Evolutionary conservation across 2,329 filamentous ascomycete genomes (phyloP).

Genomic region (Ampelomyces quisqualis): DNA sequence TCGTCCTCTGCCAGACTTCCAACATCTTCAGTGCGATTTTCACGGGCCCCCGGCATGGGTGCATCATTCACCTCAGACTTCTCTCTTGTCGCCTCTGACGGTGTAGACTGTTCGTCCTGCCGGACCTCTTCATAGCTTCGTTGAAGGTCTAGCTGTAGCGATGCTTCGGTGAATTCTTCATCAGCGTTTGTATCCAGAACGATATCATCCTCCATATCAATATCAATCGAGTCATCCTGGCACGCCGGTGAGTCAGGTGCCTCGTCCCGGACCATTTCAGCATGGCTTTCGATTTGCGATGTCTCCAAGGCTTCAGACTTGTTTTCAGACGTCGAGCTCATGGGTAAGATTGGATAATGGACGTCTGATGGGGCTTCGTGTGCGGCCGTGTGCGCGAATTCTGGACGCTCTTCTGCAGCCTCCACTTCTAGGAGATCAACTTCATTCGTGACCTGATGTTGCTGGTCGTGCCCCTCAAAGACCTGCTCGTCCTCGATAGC

Average conservation of each 20-base stretch:
- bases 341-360: no score
- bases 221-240: background rate
- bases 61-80: no score
- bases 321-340: no score
- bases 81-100: background rate
- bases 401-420: background rate
- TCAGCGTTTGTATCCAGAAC: constrained; percentile 8
- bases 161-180: constrained; percentile 35
- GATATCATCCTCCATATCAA: constrained; percentile 1
- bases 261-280: no score
- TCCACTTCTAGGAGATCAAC: no score
- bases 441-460: background rate
- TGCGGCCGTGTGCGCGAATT: background rate
- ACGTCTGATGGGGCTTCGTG: background rate
- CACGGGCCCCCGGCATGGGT: background rate
- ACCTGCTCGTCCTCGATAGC: background rate
- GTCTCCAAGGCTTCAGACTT: no score
- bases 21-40: background rate
- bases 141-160: constrained; percentile 33
- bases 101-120: constrained; percentile 1
- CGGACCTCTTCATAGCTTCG: constrained; percentile 18
- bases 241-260: no score
- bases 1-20: background rate
- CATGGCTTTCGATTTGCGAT: no score
- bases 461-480: background rate